Conservation (phyloP, 2,329 filamentous ascomycete species). For the Gnomoniopsis sp. region DNA sequence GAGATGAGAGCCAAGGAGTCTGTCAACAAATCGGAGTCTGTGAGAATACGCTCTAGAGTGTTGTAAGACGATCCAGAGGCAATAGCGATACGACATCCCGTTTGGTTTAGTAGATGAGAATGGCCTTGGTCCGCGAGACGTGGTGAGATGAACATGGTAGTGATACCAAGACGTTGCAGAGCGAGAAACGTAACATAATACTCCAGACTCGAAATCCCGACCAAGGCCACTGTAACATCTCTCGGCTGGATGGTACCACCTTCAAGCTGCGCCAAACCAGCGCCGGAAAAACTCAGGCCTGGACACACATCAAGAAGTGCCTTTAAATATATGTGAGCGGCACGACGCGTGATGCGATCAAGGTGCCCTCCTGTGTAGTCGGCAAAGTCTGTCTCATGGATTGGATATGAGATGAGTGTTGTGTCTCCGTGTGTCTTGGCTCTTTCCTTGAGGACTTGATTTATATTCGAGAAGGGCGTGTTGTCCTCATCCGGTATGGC, state of each 20-base stretch:
- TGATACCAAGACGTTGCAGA: conserved; percentile 6
- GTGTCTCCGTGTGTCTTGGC: background rate
- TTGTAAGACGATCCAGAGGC: background rate
- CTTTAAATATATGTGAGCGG: background rate
- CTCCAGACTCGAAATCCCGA: conserved; percentile 7
- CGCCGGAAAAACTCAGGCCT: background rate
- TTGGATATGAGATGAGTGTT: conserved; percentile 2
- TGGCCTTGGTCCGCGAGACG: conserved; percentile 1
- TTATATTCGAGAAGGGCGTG: background rate
- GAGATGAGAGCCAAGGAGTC: background rate
- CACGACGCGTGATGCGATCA: background rate
- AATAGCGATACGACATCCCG: background rate
- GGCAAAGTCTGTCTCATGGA: conserved; percentile 3
- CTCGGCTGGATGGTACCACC: background rate
- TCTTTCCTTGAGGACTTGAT: conserved; percentile 1
- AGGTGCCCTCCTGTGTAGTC: conserved; percentile 6
- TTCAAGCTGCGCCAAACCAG: background rate
- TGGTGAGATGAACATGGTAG: conserved; percentile 6
- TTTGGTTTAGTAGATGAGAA: conserved; percentile 3
- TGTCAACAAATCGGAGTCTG: background rate
- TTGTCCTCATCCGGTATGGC: background rate
- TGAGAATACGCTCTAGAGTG: background rate
- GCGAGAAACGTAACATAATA: conserved; percentile 8
- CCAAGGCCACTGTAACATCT: background rate
- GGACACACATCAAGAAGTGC: background rate